These are phyloP conservation scores for Leptomonas seymouri DNA, from an alignment of 208 protist species.

Conservation along the genomic window DNA sequence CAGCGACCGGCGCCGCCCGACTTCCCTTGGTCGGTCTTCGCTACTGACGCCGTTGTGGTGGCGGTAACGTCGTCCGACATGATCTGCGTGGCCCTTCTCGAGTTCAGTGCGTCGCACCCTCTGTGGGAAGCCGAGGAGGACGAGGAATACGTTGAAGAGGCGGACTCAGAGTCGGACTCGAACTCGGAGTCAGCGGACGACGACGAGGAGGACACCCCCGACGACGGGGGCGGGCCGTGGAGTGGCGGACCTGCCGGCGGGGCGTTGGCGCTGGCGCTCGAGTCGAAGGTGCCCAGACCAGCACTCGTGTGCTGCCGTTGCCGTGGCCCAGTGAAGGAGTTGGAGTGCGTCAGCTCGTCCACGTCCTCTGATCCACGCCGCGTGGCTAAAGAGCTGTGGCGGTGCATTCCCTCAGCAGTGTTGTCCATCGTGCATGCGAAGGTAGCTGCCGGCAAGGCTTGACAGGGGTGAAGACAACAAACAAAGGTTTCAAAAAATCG, in stretches of 20 bases:
- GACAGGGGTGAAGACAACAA: neutral
- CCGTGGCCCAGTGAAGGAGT: constrained; percentile 1
- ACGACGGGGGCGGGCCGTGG: neutral
- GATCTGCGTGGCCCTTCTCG: neutral
- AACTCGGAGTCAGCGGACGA: too few species aligned
- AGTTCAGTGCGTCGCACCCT: neutral
- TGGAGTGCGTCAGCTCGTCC: neutral
- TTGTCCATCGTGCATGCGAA: too few species aligned
- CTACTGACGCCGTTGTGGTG: neutral
- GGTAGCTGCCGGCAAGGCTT: neutral
- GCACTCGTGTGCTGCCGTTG: constrained; percentile 12
- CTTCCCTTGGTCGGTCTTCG: neutral
- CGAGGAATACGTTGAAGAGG: neutral
- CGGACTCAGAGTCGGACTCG: neutral
- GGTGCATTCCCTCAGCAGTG: neutral
- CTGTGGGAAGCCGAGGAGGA: neutral
- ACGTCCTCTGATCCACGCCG: neutral
- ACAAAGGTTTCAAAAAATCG: neutral
- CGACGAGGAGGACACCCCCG: too few species aligned
- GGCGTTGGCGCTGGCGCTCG: neutral
- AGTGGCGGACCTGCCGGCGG: neutral
- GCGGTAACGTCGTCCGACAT: neutral
- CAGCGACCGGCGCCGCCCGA: constrained; percentile 19
- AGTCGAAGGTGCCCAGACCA: neutral
- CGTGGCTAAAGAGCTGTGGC: neutral